Conservation (phyloP, 106 monocot genomes). For the Dendrobium huoshanense region DNA sequence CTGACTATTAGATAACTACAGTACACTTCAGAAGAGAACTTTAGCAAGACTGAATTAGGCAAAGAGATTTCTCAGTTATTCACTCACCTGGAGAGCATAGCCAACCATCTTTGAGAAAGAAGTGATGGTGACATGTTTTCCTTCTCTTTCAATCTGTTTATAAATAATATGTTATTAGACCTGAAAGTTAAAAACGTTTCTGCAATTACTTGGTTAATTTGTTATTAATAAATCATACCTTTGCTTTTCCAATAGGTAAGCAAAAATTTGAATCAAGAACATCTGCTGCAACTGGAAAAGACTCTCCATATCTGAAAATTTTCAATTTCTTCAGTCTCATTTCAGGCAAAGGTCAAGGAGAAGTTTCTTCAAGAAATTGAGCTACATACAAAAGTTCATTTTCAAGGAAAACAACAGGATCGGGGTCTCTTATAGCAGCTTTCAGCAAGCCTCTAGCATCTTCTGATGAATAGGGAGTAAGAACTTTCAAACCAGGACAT, state of each 20-base stretch:
- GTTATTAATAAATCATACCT: conserved; percentile 28
- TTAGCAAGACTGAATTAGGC: not conserved
- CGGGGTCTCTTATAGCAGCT: conserved; percentile 93
- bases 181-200: not conserved
- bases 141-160: conserved; percentile 80
- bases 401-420: conserved; percentile 95
- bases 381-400: conserved; percentile 80
- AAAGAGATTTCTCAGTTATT: not conserved
- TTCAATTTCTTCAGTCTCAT: not conserved
- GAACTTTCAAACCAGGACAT: conserved; percentile 86
- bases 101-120: conserved; percentile 98
- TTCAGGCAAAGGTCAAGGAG: not conserved
- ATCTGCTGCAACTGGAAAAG: conserved; percentile 90
- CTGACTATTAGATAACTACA: not conserved
- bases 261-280: conserved; percentile 95
- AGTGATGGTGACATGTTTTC: conserved; percentile 84
- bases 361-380: not conserved
- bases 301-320: conserved; percentile 77
- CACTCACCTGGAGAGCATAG: conserved; percentile 73
- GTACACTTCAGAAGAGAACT: not conserved
- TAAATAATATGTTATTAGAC: not conserved
- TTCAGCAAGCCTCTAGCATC: conserved; percentile 94
- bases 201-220: not conserved
- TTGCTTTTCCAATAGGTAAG: conserved; percentile 95
- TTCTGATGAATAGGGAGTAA: conserved; percentile 78